phyloP scores from a whole-genome alignment of 192 early-diverging fungal genomes.

The Glomus cerebriforme region DNA sequence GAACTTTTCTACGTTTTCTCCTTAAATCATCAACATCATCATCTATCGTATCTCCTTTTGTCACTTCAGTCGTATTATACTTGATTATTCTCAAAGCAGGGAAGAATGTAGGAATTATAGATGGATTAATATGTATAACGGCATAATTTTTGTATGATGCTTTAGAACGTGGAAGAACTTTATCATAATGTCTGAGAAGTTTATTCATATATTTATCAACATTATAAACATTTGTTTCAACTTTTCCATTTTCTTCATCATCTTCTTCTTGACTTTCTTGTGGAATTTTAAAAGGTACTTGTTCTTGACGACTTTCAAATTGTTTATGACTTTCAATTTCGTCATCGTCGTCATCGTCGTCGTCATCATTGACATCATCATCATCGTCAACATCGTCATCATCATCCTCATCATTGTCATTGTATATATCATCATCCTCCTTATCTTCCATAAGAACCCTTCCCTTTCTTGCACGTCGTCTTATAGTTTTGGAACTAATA shows the following conservation, averaged over 20 bases:
- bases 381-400: slow-evolving; percentile 15
- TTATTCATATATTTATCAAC: slow-evolving; percentile 29
- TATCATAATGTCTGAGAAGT: slow-evolving; percentile 39
- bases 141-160: slow-evolving; percentile 20
- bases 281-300: too few species aligned
- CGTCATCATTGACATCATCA: not conserved
- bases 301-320: too few species aligned
- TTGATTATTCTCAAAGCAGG: slow-evolving; percentile 55
- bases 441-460: not conserved
- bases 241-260: not conserved
- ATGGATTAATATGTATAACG: slow-evolving; percentile 53
- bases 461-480: not conserved
- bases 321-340: slow-evolving; percentile 29
- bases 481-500: slow-evolving; percentile 36
- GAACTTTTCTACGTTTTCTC: not conserved
- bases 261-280: slow-evolving; percentile 4
- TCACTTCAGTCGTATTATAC: slow-evolving; percentile 38
- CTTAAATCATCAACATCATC: slow-evolving; percentile 4
- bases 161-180: slow-evolving; percentile 23
- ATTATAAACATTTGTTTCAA: not conserved
- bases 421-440: not conserved
- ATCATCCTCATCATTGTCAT: not conserved
- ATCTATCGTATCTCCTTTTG: not conserved
- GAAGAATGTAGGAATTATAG: slow-evolving; percentile 57
- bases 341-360: slow-evolving; percentile 33